Percentiles rank a stretch among this genome's conserved stretches.
Conservation (phyloP, 306 rosid genomes). For the Nissolia schottii region DNA sequence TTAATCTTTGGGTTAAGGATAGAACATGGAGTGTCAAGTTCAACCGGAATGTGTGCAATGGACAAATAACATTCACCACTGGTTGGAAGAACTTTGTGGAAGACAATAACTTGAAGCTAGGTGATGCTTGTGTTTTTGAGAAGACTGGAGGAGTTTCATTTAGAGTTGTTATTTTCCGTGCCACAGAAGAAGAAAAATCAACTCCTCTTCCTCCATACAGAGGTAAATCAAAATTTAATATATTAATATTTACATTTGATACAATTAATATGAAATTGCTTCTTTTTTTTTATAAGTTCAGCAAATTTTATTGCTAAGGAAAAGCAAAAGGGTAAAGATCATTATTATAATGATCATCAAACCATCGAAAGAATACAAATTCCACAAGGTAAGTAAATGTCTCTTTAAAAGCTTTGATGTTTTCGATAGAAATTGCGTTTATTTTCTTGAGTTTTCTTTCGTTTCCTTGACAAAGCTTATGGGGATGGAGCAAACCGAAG, state of each 20-base stretch:
- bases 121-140: slow-evolving; percentile 14
- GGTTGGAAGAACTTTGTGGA: slow-evolving; percentile 8
- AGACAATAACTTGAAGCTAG: neutral
- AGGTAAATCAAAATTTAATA: neutral
- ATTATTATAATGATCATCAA: too few species aligned
- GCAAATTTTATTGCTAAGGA: too few species aligned
- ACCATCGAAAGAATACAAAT: too few species aligned
- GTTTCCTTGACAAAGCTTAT: neutral
- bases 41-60: neutral
- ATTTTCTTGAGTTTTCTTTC: neutral
- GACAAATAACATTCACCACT: neutral
- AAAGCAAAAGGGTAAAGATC: too few species aligned
- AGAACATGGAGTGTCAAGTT: neutral
- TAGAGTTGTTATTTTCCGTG: neutral
- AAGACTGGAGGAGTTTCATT: neutral
- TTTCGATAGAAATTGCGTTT: too few species aligned
- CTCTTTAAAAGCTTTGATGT: too few species aligned
- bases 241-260: neutral
- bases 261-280: neutral
- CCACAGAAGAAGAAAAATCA: neutral
- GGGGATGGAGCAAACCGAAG: neutral
- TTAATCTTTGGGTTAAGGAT: neutral
- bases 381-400: too few species aligned
- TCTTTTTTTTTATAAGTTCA: too few species aligned
- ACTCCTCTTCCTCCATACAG: neutral